These are phyloP conservation scores for Calonectria montana DNA, from an alignment of 2,329 filamentous ascomycete species.

Conservation along the genomic window DNA sequence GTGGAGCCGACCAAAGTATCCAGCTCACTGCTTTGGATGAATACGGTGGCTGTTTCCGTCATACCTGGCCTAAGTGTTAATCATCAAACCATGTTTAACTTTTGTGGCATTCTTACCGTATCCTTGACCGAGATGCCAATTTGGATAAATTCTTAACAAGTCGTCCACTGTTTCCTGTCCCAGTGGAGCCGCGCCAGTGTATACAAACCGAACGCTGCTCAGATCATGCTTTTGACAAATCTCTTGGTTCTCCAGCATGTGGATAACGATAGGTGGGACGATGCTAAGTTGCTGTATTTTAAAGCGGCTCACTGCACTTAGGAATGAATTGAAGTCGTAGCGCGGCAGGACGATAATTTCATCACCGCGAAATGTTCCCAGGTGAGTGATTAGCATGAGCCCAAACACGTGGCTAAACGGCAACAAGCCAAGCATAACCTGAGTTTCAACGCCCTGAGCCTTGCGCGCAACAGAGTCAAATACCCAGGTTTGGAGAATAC, in stretches of 20 bases:
- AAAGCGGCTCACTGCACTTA: conserved; percentile 63
- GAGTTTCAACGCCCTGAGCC: neutral
- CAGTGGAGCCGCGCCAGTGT: conserved; percentile 17
- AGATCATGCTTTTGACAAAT: conserved; percentile 32
- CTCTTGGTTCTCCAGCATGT: conserved; percentile 23
- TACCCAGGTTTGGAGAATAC: neutral
- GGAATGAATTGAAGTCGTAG: conserved; percentile 74
- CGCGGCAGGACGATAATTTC: conserved; percentile 76
- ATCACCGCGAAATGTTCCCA: conserved; percentile 76
- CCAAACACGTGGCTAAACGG: conserved; percentile 85
- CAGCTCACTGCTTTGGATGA: neutral
- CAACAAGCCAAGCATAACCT: conserved; percentile 67
- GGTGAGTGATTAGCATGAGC: conserved; percentile 76
- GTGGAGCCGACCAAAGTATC: neutral
- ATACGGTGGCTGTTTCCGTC: conserved; percentile 3
- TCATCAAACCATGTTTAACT: neutral
- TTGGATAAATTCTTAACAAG: neutral
- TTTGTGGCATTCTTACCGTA: neutral
- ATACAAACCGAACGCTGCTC: conserved; percentile 26
- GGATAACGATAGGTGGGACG: conserved; percentile 33
- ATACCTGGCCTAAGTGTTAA: neutral
- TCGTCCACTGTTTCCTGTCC: neutral
- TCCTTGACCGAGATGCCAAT: conserved; percentile 11
- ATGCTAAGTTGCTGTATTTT: conserved; percentile 33
- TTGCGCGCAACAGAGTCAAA: conserved; percentile 6